Base-by-base conservation (phyloP, 139 green algal species). In the Pseudopediastrum boryanum region DNA sequence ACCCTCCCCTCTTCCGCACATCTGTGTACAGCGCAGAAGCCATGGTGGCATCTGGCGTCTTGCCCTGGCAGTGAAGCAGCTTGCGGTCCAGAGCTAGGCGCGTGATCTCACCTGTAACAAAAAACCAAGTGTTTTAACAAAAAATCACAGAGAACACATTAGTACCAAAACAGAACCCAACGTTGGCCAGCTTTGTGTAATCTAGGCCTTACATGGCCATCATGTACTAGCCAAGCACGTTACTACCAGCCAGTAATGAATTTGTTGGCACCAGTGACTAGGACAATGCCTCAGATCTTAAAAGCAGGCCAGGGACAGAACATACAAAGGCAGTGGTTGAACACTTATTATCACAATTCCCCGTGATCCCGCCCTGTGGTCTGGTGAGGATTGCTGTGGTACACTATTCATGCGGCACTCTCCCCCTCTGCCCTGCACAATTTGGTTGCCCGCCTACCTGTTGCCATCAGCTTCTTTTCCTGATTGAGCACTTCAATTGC, bases 11-110 rank as follows among this genome's bases (percentile, higher is more conserved):
- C 5, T 89, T 83, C 85, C 95, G 95, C 27, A 97, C 88, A 71
- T 97, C 93, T 0, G 93, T 96, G 82, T 96, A 97, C 43, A 97
- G 71, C 3, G 92, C 92, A 5, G 85, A 93, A 0, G 93, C 93
- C 93, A 97, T 97, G 42, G 93, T 97, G 7, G 93, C 92, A 69
- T 96, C 93, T 0, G 93, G 93, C 0, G 93, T 97, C 73, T 93
- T 94, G 56, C 92, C 93, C 42, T 90, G 80, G 69, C 85, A 91
- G 44, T 90, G 85, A 65, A 97, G 86, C 6, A 94, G 78, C 0
- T 84, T 85, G 7, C 87, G 77, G 68, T 91, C 81, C 4, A 96
- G 61, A 1, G 91, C 91, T 19, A 89, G 31, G 33, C 82, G 83
- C 38, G 58, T 2, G 19, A 27, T n/a, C n/a, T n/a, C n/a, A n/a